Base-by-base conservation (phyloP, 441 rosid genomes). In the Corymbia calophylla region DNA sequence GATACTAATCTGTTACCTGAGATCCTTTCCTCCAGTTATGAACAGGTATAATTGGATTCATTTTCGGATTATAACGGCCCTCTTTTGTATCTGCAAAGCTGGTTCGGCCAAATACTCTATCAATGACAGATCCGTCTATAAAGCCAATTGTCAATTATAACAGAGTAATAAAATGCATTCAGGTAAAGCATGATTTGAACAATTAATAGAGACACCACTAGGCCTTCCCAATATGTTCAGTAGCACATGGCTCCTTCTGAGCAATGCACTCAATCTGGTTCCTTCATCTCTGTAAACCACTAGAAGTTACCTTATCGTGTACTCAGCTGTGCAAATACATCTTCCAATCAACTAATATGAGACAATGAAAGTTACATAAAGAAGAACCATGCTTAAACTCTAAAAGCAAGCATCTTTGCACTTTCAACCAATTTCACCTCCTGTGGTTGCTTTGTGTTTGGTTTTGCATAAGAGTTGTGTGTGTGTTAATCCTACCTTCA, bases 21-120 rank as follows among this genome's bases (percentile, higher is more conserved):
- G 99, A 98, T 89, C 99, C 99, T 93, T 98, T 98, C 95, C 99
- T 95, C 99, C 99, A 97, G 93, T 96, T 97, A 91, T 93, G 91
- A 90, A 96, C 96, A 91, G 96, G 97, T 91, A 98, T 93, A 81
- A 93, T 87, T 77, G 97, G 97, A 92, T 89, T 87, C 99, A 98
- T 97, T 93, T 93, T 98, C 68, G 99, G 99, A 92, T 98, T 98
- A 91, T 98, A 98, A 87, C 99, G 99, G 18, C 98, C 99, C 91
- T 98, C 99, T 92, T 98, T 96, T 68, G 97, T 93, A 93, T 98
- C 99, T 90, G 99, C 95, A 93, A 98, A 98, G 95, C 99, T 98
- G 98, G 92, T 89, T 88, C 73, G 90, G 92, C 53, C 70, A 91
- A 54, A 88, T 77, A 17, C 82, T 87, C 44, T 9, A 89, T 70